Evolutionary conservation across 163 green algal species (phyloP), one percentile per base, ranked within the genome.

Genomic region (Prototheca wickerhamii): DNA sequence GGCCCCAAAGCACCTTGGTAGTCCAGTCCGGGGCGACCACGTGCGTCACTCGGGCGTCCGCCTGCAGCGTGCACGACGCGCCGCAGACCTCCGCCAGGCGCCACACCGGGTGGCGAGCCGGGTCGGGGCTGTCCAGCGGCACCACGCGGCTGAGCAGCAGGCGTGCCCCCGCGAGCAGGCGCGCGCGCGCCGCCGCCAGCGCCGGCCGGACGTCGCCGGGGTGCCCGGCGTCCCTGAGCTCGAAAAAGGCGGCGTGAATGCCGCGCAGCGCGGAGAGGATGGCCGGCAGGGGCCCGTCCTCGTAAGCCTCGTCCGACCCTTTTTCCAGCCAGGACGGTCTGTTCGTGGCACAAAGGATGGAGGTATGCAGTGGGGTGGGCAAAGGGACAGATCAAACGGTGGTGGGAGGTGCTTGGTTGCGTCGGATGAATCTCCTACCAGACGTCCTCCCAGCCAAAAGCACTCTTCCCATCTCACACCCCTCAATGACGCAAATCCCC

Each of bases 61-160:
- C n/a, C 44, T 87, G 83, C 44, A 69, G 70, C 6, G 86, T 90
- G 75, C 96, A 98, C 34, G 83, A 43, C 4, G 92, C 91, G 6
- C 93, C 93, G 57, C 96, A 62, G 43, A 7, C 82, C 78, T n/a
- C 82, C 68, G 62, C 80, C 81, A 55, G 83, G 80, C 51, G 90
- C 89, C 57, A 96, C 85, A 58, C 80, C 79, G 69, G 73, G 64
- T 91, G 77, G 0, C 12, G 25, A 23, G 70, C 57, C 0, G 77
- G 79, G 30, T 72, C 25, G 30, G 61, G 50, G 5, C 69, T 63
- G 59, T 69, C 76, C 46, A 80, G 59, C 25, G 85, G 74, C 52
- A 85, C 65, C 18, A 87, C 61, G 26, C 63, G 64, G 54, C 68
- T 85, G 78, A 93, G 88, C 3, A 80, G 62, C 12, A 91, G 32